phyloP scores from a whole-genome alignment of 305 asterid genomes.

The Fraxinus sp. region DNA sequence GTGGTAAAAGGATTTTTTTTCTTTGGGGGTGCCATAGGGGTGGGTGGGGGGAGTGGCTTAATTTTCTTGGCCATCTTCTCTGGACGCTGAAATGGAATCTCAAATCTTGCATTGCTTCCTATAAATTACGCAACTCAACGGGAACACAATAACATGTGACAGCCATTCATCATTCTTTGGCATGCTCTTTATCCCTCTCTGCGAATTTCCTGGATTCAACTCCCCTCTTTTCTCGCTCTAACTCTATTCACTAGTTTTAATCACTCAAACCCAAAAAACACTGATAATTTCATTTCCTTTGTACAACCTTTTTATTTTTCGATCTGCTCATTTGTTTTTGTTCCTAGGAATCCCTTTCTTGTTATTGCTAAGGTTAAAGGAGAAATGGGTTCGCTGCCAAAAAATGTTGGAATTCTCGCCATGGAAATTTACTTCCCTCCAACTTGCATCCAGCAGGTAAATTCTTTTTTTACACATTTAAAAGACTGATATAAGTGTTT shows the following conservation, averaged over 20 bases:
- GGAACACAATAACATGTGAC: background rate
- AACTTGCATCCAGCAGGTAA: conserved; percentile 92
- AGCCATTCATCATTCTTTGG: background rate
- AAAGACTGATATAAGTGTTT: background rate
- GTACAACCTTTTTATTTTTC: background rate
- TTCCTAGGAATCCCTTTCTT: background rate
- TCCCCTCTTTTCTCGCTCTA: background rate
- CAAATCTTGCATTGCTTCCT: background rate
- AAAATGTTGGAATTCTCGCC: conserved; percentile 94
- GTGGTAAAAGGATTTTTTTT: background rate
- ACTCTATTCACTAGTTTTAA: background rate
- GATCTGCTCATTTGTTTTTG: background rate
- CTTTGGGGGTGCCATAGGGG: background rate
- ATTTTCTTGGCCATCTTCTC: background rate
- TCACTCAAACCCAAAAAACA: background rate
- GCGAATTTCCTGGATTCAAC: background rate
- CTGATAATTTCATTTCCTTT: background rate
- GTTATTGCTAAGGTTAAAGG: conserved; percentile 16
- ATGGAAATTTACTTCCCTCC: conserved; percentile 97
- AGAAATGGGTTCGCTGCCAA: conserved; percentile 55
- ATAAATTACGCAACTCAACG: background rate
- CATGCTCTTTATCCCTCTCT: background rate
- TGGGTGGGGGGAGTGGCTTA: background rate
- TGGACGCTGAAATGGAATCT: conserved; percentile 1
- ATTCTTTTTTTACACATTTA: background rate